These are phyloP conservation scores for Fusarium nygamai DNA, from an alignment of 2,329 filamentous ascomycete species.

Conservation along the genomic window DNA sequence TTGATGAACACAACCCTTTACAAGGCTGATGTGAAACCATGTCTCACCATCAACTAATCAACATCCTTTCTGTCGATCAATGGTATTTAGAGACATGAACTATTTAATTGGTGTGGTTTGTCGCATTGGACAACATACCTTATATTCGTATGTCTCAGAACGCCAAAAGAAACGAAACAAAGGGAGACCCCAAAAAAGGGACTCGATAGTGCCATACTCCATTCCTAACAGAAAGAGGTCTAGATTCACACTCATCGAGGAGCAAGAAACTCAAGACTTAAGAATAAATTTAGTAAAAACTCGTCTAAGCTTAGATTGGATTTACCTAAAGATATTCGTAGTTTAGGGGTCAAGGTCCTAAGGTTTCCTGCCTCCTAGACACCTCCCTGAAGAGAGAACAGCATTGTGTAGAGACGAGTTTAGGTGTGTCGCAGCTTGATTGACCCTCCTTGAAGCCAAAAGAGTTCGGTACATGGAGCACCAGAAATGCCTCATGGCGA, in stretches of 20 bases:
- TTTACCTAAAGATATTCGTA: not conserved
- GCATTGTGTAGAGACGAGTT: accelerated
- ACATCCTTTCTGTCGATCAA: not conserved
- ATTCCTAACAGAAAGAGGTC: not conserved
- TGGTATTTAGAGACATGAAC: not conserved
- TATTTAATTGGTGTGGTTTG: not conserved
- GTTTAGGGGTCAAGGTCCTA: accelerated
- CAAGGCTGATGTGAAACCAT: constrained; percentile 7
- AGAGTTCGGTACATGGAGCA: not conserved
- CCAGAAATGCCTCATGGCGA: not conserved
- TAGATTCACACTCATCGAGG: not conserved
- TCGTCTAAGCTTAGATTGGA: not conserved
- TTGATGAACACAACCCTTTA: not conserved
- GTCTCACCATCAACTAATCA: not conserved
- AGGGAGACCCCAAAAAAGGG: not conserved
- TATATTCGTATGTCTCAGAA: not conserved
- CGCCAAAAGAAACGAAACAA: not conserved
- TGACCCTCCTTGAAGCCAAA: not conserved
- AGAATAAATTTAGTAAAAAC: not conserved
- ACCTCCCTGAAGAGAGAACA: not conserved
- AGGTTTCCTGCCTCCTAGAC: not conserved
- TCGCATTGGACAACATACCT: not conserved
- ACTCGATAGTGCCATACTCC: not conserved
- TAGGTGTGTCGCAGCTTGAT: not conserved
- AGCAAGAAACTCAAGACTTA: not conserved